Percentiles rank a stretch among this genome's conserved stretches.
These are phyloP conservation scores for Heterobasidion occidentale DNA, from an alignment of 1,284 basidiomycete genomes.

Conservation along the genomic window DNA sequence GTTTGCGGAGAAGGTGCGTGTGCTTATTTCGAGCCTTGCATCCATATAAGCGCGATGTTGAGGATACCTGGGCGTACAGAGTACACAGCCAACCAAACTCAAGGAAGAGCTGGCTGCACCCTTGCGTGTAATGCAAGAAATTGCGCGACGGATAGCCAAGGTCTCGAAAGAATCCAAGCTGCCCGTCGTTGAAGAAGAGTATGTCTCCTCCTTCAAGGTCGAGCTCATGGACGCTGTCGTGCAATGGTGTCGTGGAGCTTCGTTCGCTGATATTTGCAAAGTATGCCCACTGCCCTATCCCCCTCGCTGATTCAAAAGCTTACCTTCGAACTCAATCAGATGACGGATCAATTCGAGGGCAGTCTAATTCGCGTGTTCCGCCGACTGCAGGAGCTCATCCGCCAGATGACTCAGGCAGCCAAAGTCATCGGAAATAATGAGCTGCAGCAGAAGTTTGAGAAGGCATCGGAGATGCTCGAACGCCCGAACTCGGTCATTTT, in stretches of 20 bases:
- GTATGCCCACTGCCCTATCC: conserved; percentile 30
- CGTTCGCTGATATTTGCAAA: conserved; percentile 95
- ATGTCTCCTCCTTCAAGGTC: conserved; percentile 94
- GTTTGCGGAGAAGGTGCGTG: conserved; percentile 84
- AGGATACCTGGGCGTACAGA: conserved; percentile 38
- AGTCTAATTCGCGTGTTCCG: conserved; percentile 92
- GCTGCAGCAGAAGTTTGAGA: conserved; percentile 86
- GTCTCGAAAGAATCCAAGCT: conserved; percentile 93
- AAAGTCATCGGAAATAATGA: conserved; percentile 96
- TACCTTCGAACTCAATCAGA: conserved; percentile 30
- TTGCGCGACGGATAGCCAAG: conserved; percentile 90
- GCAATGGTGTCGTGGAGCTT: conserved; percentile 97
- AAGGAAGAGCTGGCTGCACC: conserved; percentile 92
- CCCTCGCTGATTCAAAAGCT: neutral
- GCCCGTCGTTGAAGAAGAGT: conserved; percentile 86
- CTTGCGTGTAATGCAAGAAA: conserved; percentile 91
- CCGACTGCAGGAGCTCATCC: conserved; percentile 86
- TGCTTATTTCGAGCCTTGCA: neutral
- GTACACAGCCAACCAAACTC: conserved; percentile 80
- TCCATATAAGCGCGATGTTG: neutral
- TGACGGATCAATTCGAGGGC: conserved; percentile 96
- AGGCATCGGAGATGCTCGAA: conserved; percentile 83
- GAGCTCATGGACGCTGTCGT: conserved; percentile 97
- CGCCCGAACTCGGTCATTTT: conserved; percentile 92
- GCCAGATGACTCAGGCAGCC: conserved; percentile 93